Evolutionary conservation across 495 filamentous ascomycete genomes (phyloP).

Genomic region (Penicillium maclennaniae): DNA sequence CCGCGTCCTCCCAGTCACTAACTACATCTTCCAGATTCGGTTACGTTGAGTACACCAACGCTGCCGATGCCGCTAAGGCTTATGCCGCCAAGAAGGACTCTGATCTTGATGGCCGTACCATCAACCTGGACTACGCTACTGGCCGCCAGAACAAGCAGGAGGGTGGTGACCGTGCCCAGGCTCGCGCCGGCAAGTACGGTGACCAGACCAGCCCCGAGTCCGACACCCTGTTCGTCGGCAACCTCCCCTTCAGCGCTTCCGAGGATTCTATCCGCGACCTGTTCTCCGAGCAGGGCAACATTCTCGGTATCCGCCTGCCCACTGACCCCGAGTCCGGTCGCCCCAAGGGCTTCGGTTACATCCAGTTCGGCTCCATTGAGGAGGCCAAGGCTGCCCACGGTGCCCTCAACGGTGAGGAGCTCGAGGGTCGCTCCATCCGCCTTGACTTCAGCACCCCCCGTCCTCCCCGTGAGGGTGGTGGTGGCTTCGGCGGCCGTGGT

Average conservation of each 20-base stretch:
- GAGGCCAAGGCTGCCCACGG: conserved; percentile 77
- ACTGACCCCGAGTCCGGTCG: conserved; percentile 83
- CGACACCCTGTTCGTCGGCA: conserved; percentile 91
- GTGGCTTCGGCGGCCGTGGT: conserved; percentile 47
- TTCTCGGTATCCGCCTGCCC: conserved; percentile 80
- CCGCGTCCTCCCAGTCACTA: conserved; percentile 12
- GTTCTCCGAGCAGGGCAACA: conserved; percentile 67
- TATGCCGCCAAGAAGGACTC: conserved; percentile 73
- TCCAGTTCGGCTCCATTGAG: conserved; percentile 77
- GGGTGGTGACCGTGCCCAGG: conserved; percentile 52
- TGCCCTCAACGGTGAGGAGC: conserved; percentile 67
- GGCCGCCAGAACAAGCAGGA: conserved; percentile 56
- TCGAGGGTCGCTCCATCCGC: conserved; percentile 77
- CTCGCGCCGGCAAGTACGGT: conserved; percentile 72
- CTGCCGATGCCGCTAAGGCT: conserved; percentile 69
- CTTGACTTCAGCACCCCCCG: conserved; percentile 86
- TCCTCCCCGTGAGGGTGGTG: conserved; percentile 47
- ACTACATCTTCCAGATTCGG: conserved; percentile 61
- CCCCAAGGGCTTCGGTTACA: conserved; percentile 94
- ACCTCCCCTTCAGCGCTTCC: conserved; percentile 79
- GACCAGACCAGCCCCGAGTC: conserved; percentile 72
- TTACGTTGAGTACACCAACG: conserved; percentile 83
- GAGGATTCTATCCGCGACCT: conserved; percentile 70
- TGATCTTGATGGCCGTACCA: conserved; percentile 75
- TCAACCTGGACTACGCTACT: conserved; percentile 87